phyloP scores from a whole-genome alignment of 1,284 basidiomycete genomes.

The Blastosporella zonata region DNA sequence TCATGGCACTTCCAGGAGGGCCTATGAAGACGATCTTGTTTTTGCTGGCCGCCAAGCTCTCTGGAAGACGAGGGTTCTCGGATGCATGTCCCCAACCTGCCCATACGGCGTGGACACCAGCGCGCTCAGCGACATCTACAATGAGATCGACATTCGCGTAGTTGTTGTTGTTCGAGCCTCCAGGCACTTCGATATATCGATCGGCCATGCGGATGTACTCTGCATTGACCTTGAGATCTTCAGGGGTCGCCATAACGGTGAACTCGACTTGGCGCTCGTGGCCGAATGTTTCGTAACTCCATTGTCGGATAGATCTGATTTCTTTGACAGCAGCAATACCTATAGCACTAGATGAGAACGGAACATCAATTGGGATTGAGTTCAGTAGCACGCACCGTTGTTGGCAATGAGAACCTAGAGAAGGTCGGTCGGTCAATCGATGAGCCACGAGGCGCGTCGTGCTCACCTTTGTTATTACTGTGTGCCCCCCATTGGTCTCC shows the following conservation, averaged over 20 bases:
- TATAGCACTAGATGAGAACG: constrained; percentile 26
- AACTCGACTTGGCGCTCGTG: constrained; percentile 96
- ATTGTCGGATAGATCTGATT: constrained; percentile 98
- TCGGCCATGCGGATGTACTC: constrained; percentile 99
- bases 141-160: constrained; percentile 99
- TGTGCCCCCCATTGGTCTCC: constrained; percentile 89
- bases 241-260: constrained; percentile 99
- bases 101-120: constrained; percentile 99
- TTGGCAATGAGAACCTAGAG: constrained; percentile 91
- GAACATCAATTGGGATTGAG: background rate
- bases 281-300: constrained; percentile 99
- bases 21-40: constrained; percentile 99
- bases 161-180: constrained; percentile 99
- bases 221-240: constrained; percentile 98
- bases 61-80: constrained; percentile 98
- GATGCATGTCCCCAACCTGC: constrained; percentile 99
- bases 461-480: constrained; percentile 95
- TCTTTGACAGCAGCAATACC: constrained; percentile 99
- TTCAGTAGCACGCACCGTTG: constrained; percentile 62
- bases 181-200: constrained; percentile 98
- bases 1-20: constrained; percentile 98
- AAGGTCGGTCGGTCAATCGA: constrained; percentile 7
- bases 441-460: constrained; percentile 3
- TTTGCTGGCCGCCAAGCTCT: constrained; percentile 87
- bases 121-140: constrained; percentile 95